These are phyloP conservation scores for Phytopythium helicoides DNA, from an alignment of 352 stramenopile species.

Conservation along the genomic window DNA sequence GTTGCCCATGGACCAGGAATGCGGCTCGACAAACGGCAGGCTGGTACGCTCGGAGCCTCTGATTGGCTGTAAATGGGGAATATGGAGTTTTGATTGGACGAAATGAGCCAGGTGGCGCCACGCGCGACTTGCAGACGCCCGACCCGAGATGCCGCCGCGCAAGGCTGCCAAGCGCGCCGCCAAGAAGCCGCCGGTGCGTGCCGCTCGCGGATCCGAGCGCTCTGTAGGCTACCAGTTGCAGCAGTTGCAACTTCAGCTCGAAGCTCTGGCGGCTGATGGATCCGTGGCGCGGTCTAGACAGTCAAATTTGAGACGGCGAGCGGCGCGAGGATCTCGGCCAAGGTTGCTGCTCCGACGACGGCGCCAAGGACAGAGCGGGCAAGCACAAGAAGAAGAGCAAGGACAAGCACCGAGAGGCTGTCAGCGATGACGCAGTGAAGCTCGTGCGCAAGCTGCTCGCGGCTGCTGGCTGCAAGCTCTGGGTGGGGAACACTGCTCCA, in stretches of 20 bases:
- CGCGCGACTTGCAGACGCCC: neutral
- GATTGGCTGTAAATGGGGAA: neutral
- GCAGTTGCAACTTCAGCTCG: neutral
- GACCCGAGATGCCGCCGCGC: neutral
- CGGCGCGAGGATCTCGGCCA: neutral
- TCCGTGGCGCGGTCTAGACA: conserved; percentile 14
- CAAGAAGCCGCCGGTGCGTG: conserved; percentile 39
- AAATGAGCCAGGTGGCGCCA: neutral
- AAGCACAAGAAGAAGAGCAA: neutral
- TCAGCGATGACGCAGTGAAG: conserved; percentile 48
- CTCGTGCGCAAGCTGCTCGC: conserved; percentile 56
- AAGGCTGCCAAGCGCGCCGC: conserved; percentile 19
- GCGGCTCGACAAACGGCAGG: neutral
- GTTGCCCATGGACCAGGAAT: conserved; percentile 9
- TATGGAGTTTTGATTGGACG: conserved; percentile 6
- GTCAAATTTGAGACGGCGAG: conserved; percentile 17
- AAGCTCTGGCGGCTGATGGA: neutral
- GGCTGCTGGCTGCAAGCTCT: conserved; percentile 65
- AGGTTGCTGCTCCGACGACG: conserved; percentile 4
- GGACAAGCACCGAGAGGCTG: conserved; percentile 19
- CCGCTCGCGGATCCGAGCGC: neutral
- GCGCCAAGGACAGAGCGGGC: neutral
- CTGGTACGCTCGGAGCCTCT: neutral
- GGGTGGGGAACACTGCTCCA: conserved; percentile 8
- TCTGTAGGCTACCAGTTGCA: too few species aligned